Base-by-base conservation (phyloP, 2,329 filamentous ascomycete genomes). In the Cordyceps pruinosa region DNA sequence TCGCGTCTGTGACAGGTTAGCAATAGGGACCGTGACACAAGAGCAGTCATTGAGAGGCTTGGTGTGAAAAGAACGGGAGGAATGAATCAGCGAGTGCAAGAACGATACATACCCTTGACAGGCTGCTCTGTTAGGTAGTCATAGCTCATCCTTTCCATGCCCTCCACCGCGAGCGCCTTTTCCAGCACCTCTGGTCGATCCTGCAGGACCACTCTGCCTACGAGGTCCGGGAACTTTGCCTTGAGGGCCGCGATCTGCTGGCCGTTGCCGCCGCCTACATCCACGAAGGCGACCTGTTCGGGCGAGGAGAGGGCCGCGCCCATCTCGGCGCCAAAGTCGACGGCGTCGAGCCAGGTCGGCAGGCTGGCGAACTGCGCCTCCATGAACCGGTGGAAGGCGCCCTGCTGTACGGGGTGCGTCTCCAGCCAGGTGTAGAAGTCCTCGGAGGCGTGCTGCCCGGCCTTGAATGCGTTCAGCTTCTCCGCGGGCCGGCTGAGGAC, bases 381-480 rank as follows among this genome's bases (percentile, higher is more conserved):
- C 64, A 68, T 66, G 58, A 65, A 67, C 15, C 57, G 56, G 42
- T 66, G 65, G 32, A 66, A 66, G 4, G 65, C 63, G 13, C 53
- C 57, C n/a, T 59, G 57, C 30, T 62, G 58, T 4, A 58, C 59
- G 3, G 61, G 61, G 28, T 62, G 57, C n/a, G 56, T 57, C 19
- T 61, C 56, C 3, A 63, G 30, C 61, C 61, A 64, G 2, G 58
- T 57, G 57, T 63, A 64, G 39, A 61, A 63, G 44, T 59, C 59
- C 9, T 35, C 34, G 5, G 61, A 35, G 3, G 59, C 45, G 49
- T 57, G 51, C 34, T 62, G 59, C 4, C 58, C 61, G 9, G 55
- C 49, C 35, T 63, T 41, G 48, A 63, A 64, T 6, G 62, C 60
- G 28, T 59, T 64, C n/a, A 58, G 58, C n/a, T 47, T 44, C 7